A percentile compares a stretch with the other conserved stretches of the same genome.
These are phyloP conservation scores for Porcisia hertigi DNA, from an alignment of 208 protist species.

Conservation along the genomic window DNA sequence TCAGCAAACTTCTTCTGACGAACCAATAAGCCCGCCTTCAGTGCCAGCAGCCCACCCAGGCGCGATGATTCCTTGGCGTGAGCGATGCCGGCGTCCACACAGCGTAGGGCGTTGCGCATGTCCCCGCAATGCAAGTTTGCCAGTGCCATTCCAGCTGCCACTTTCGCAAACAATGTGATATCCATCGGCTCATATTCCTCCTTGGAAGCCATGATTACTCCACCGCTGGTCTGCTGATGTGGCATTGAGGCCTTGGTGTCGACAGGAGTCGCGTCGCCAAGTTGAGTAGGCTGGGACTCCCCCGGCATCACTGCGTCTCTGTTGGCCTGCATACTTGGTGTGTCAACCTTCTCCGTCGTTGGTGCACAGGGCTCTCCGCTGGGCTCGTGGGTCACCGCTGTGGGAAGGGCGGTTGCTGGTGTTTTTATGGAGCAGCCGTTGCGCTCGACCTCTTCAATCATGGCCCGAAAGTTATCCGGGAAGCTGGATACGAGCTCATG, in stretches of 20 bases:
- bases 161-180: conserved; percentile 80
- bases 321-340: not conserved
- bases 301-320: not conserved
- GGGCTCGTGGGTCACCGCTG: not conserved
- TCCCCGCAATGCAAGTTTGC: conserved; percentile 85
- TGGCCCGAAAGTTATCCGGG: conserved; percentile 73
- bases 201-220: conserved; percentile 56
- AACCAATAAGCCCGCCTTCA: conserved; percentile 81
- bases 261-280: too few relatives aligned
- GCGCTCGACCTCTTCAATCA: conserved; percentile 83
- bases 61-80: conserved; percentile 69
- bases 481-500: conserved; percentile 80
- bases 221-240: not conserved
- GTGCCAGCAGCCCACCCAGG: conserved; percentile 71
- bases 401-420: not conserved
- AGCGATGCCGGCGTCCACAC: conserved; percentile 65
- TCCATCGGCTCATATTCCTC: conserved; percentile 74
- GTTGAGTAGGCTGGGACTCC: not conserved
- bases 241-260: not conserved
- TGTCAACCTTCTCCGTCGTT: not conserved
- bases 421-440: conserved; percentile 57
- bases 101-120: conserved; percentile 68
- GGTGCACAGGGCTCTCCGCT: not conserved
- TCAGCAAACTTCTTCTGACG: conserved; percentile 75
- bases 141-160: conserved; percentile 78